Percentiles rank a stretch among this genome's conserved stretches.
These are phyloP conservation scores for Chlamydomonas sp. DNA, from an alignment of 139 green algal genomes.

Conservation along the genomic window DNA sequence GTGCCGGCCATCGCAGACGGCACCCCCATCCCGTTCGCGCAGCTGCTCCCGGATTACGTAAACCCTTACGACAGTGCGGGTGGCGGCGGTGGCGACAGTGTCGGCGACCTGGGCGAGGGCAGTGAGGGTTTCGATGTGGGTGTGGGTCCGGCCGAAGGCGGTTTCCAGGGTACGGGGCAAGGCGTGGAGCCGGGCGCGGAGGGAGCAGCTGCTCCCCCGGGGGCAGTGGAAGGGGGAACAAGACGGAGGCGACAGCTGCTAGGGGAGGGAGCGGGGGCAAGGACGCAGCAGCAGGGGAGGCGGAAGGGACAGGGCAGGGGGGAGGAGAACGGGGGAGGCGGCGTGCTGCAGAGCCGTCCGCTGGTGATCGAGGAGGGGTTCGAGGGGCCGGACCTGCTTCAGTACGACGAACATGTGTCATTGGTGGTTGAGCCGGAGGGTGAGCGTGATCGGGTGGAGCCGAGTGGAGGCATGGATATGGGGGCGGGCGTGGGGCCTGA, in stretches of 20 bases:
- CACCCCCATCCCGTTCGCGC: background rate
- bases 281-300: background rate
- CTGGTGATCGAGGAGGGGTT: slow-evolving; percentile 9
- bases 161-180: background rate
- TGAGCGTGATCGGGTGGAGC: too few species aligned
- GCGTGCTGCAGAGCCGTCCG: background rate
- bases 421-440: background rate
- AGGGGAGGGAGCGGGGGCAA: background rate
- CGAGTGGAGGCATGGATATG: background rate
- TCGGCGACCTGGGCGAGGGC: background rate
- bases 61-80: background rate
- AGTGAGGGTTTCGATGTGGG: background rate
- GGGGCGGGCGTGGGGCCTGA: background rate
- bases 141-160: background rate
- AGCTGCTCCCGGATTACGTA: background rate
- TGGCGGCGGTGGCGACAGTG: background rate
- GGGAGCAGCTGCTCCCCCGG: background rate
- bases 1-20: slow-evolving; percentile 19
- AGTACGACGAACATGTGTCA: background rate
- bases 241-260: background rate
- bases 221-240: background rate
- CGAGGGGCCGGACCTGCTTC: slow-evolving; percentile 13
- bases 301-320: background rate
- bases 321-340: background rate
- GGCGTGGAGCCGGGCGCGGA: background rate